Conservation (phyloP, 768 basidiomycete species). For the Podaxis sp. region DNA sequence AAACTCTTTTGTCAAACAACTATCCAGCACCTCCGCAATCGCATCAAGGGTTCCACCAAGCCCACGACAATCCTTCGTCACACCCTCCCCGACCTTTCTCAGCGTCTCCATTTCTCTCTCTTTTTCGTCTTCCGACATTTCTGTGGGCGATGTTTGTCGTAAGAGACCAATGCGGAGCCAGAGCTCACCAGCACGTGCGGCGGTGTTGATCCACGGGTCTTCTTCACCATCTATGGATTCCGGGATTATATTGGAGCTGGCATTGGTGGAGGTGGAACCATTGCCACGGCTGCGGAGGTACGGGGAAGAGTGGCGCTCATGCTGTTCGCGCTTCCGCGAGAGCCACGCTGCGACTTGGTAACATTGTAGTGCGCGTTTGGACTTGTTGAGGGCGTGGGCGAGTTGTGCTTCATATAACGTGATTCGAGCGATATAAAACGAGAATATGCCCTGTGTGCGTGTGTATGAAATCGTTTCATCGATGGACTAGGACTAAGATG, state of each 20-base stretch:
- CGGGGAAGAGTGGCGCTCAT: background rate
- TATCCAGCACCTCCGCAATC: constrained; percentile 54
- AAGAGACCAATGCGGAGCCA: constrained; percentile 32
- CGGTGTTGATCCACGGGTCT: constrained; percentile 33
- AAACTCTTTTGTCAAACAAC: constrained; percentile 55
- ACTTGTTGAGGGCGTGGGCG: constrained; percentile 61
- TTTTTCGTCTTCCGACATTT: constrained; percentile 9
- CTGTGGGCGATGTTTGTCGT: constrained; percentile 1
- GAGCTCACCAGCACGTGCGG: constrained; percentile 33
- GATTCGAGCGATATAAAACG: constrained; percentile 57
- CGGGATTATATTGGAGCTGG: background rate
- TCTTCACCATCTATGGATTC: constrained; percentile 27
- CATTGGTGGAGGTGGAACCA: background rate
- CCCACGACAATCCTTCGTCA: constrained; percentile 45
- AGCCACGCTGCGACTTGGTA: constrained; percentile 64
- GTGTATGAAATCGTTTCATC: constrained; percentile 56
- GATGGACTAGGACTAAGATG: constrained; percentile 19
- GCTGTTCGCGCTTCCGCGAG: constrained; percentile 21
- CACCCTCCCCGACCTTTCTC: constrained; percentile 31
- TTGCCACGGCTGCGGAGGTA: background rate
- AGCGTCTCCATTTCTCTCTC: constrained; percentile 26
- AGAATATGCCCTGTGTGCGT: constrained; percentile 57
- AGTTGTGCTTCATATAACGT: constrained; percentile 72
- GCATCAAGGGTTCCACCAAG: constrained; percentile 56
- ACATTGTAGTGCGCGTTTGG: constrained; percentile 54